Evolutionary conservation across 139 green algal species (phyloP).

Genomic region (Coelastrella sp.): DNA sequence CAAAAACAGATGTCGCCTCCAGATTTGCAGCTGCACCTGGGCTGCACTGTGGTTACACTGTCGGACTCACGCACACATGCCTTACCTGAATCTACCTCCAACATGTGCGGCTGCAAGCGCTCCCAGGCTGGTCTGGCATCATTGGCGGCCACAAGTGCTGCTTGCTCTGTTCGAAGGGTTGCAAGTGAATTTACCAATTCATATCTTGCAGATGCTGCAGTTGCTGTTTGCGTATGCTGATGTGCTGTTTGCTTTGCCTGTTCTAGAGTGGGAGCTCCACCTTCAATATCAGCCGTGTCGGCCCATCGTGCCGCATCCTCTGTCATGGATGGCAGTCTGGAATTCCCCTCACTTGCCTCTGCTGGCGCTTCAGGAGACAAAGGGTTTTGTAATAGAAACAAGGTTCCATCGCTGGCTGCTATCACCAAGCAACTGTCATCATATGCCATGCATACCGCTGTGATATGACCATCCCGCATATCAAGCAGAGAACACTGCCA

Average conservation of each 20-base stretch:
- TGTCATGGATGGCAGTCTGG: background rate
- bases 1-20: too few species aligned
- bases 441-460: constrained; percentile 63
- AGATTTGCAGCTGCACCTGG: too few species aligned
- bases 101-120: constrained; percentile 27
- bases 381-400: constrained; percentile 44
- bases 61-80: too few species aligned
- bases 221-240: constrained; percentile 51
- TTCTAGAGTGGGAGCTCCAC: constrained; percentile 67
- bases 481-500: constrained; percentile 72
- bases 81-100: constrained; percentile 23
- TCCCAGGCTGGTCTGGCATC: constrained; percentile 13
- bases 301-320: background rate
- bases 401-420: constrained; percentile 62
- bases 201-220: constrained; percentile 48
- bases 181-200: constrained; percentile 66
- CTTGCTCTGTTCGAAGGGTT: constrained; percentile 3
- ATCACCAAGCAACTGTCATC: constrained; percentile 76
- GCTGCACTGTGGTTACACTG: too few species aligned
- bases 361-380: background rate
- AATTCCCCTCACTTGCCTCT: background rate
- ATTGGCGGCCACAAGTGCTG: constrained; percentile 70
- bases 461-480: constrained; percentile 62
- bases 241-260: constrained; percentile 83
- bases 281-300: background rate